These are phyloP conservation scores for Tuctoria greenei DNA, from an alignment of 176 grass and related monocot genomes.

Conservation along the genomic window DNA sequence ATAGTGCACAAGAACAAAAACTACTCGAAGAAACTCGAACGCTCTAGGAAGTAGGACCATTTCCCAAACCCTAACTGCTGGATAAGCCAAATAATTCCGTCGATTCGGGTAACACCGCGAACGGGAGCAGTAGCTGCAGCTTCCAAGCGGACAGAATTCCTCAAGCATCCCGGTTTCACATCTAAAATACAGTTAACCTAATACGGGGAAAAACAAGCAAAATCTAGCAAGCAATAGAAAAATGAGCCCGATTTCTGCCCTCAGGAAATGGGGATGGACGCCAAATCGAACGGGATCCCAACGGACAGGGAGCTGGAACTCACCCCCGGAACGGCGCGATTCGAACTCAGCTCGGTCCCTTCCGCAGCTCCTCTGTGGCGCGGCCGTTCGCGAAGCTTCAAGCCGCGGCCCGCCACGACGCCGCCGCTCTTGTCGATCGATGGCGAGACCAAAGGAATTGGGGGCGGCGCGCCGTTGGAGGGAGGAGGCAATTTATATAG, in stretches of 20 bases:
- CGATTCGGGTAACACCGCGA: background rate
- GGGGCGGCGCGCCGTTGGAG: constrained; percentile 23
- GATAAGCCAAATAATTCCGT: background rate
- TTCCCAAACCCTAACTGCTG: constrained; percentile 21
- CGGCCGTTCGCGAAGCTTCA: background rate
- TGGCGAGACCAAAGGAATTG: background rate
- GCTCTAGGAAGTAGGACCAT: background rate
- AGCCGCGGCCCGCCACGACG: constrained; percentile 7
- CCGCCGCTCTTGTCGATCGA: constrained; percentile 22
- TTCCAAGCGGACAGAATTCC: background rate
- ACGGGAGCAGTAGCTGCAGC: background rate
- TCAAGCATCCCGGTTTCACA: background rate
- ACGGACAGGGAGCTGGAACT: background rate
- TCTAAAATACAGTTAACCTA: background rate
- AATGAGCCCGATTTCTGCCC: background rate
- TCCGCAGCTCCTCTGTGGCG: background rate
- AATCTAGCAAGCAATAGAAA: background rate
- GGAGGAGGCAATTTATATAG: constrained; percentile 34
- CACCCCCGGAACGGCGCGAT: background rate
- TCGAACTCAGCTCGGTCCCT: background rate
- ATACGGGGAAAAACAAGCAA: background rate
- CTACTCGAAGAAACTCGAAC: background rate
- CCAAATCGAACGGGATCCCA: constrained; percentile 30
- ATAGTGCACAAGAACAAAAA: background rate
- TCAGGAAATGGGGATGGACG: background rate